phyloP scores from a whole-genome alignment of 805 yeast genomes.

The Candida jianshihensis region DNA sequence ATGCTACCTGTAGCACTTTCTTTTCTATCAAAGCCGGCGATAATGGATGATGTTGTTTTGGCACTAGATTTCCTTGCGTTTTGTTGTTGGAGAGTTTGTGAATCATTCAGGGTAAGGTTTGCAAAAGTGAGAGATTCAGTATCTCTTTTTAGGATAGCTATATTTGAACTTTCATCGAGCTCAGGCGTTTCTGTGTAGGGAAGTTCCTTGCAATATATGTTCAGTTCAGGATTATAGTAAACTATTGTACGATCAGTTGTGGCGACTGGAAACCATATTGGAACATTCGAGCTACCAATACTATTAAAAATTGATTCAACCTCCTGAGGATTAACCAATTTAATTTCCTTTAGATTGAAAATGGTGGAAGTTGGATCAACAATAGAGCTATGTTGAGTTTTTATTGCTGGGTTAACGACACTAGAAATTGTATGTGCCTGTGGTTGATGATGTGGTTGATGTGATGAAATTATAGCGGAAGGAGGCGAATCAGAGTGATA shows the following conservation, averaged over 20 bases:
- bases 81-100: constrained; percentile 5
- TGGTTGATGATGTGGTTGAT: background rate
- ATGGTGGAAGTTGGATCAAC: constrained; percentile 23
- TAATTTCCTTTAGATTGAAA: constrained; percentile 13
- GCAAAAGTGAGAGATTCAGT: constrained; percentile 9
- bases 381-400: constrained; percentile 5
- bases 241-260: constrained; percentile 48
- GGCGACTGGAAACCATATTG: constrained; percentile 59
- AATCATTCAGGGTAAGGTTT: constrained; percentile 24
- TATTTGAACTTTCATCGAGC: constrained; percentile 25
- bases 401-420: too few species aligned
- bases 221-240: constrained; percentile 54
- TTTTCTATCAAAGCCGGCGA: constrained; percentile 7
- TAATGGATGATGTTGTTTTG: constrained; percentile 15
- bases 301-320: constrained; percentile 31
- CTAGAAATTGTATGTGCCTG: too few species aligned
- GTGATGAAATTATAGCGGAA: background rate
- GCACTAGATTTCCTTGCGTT: constrained; percentile 17
- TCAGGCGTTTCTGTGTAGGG: constrained; percentile 42
- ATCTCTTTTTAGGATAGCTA: constrained; percentile 21
- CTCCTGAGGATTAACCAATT: constrained; percentile 28
- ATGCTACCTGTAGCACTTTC: constrained; percentile 8
- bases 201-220: constrained; percentile 49
- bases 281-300: constrained; percentile 27
- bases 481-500: constrained; percentile 24